Evolutionary conservation across 495 filamentous ascomycete species (phyloP).

Genomic region (Jackrogersella multiformis): DNA sequence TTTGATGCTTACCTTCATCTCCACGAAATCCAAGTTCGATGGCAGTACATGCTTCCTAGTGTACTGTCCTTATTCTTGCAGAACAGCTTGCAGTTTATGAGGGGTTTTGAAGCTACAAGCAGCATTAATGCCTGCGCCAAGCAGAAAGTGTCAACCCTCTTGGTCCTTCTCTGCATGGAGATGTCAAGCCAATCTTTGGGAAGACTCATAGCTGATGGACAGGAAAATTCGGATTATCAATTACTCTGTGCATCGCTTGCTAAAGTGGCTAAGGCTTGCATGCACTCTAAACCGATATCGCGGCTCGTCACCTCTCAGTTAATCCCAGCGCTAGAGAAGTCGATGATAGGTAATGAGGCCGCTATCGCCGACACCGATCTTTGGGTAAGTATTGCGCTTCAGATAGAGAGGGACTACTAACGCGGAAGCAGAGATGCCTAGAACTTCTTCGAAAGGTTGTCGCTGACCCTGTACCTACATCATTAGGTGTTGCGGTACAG

Average conservation of each 20-base stretch:
- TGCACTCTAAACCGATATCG: conserved; percentile 44
- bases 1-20: conserved; percentile 50
- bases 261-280: conserved; percentile 46
- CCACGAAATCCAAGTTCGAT: conserved; percentile 37
- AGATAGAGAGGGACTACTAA: conserved; percentile 31
- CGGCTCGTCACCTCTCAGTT: conserved; percentile 49
- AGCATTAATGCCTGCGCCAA: conserved; percentile 36
- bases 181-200: conserved; percentile 28
- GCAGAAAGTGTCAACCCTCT: conserved; percentile 46
- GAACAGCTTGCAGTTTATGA: conserved; percentile 42
- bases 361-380: conserved; percentile 44
- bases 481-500: conserved; percentile 16
- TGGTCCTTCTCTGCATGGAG: conserved; percentile 49
- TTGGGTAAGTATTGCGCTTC: conserved; percentile 43
- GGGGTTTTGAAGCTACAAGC: conserved; percentile 7
- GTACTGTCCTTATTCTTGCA: conserved; percentile 39
- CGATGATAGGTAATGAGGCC: conserved; percentile 35
- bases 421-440: conserved; percentile 42
- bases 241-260: conserved; percentile 44
- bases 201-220: conserved; percentile 3
- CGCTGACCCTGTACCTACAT: conserved; percentile 20
- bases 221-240: conserved; percentile 18
- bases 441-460: conserved; percentile 44
- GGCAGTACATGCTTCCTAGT: conserved; percentile 39
- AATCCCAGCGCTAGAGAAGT: conserved; percentile 38